These are phyloP conservation scores for Vararia minispora DNA, from an alignment of 768 basidiomycete genomes.

Conservation along the genomic window DNA sequence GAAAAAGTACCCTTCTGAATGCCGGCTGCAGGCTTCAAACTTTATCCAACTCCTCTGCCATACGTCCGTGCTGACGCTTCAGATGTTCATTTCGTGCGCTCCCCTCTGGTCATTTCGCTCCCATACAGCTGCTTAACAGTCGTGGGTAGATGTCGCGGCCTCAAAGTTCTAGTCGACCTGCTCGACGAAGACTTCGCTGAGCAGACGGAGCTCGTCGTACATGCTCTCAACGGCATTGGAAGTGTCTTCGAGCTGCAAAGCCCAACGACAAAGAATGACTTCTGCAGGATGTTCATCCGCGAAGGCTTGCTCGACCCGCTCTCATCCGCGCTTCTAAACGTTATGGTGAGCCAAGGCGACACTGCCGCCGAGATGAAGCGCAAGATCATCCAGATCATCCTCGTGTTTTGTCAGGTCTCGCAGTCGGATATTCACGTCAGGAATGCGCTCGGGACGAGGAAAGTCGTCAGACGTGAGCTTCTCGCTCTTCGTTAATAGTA, in stretches of 20 bases:
- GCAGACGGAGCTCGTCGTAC: conserved; percentile 82
- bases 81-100: conserved; percentile 97
- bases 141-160: conserved; percentile 70
- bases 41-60: conserved; percentile 90
- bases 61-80: conserved; percentile 85
- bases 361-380: conserved; percentile 65
- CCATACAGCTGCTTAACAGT: not conserved
- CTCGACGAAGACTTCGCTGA: conserved; percentile 94
- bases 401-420: conserved; percentile 93
- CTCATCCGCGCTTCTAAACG: conserved; percentile 79
- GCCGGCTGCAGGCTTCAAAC: conserved; percentile 88
- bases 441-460: conserved; percentile 83
- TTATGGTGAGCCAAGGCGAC: conserved; percentile 65
- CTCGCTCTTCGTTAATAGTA: conserved; percentile 1
- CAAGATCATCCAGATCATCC: conserved; percentile 80
- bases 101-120: not conserved
- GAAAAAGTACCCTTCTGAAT: conserved; percentile 88
- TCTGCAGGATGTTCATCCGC: conserved; percentile 95
- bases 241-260: conserved; percentile 95
- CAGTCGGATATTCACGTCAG: conserved; percentile 91
- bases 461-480: conserved; percentile 76
- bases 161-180: conserved; percentile 90
- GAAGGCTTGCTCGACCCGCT: conserved; percentile 93
- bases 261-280: conserved; percentile 95
- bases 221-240: conserved; percentile 89